Evolutionary conservation across 2,329 filamentous ascomycete genomes (phyloP).

Genomic region (Didymella glomerata): DNA sequence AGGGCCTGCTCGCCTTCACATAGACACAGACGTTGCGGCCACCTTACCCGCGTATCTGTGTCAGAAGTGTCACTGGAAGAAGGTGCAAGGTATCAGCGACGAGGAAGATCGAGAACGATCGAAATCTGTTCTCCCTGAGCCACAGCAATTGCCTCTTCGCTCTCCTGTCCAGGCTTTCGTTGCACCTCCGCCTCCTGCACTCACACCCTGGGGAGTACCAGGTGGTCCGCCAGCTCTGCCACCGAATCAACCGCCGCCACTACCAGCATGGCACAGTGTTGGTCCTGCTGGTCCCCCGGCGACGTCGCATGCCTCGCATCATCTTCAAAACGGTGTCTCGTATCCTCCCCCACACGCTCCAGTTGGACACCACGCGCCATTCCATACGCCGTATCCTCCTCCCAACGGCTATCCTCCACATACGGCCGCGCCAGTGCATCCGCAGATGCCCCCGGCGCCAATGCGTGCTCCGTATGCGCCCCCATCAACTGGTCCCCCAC

Average conservation of each 20-base stretch:
- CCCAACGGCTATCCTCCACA: slow-evolving; percentile 48
- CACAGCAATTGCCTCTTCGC: slow-evolving; percentile 47
- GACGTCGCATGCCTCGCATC: slow-evolving; percentile 37
- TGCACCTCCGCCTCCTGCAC: slow-evolving; percentile 30
- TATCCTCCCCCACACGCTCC: slow-evolving; percentile 36
- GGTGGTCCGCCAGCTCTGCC: slow-evolving; percentile 28
- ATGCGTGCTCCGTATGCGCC: slow-evolving; percentile 42
- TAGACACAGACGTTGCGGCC: slow-evolving; percentile 36
- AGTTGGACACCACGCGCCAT: slow-evolving; percentile 41
- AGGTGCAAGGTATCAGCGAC: slow-evolving; percentile 48
- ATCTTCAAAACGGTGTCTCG: slow-evolving; percentile 45
- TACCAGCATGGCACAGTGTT: slow-evolving; percentile 43
- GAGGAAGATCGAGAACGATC: slow-evolving; percentile 42
- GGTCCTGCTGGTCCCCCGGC: slow-evolving; percentile 37
- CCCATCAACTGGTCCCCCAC: slow-evolving; percentile 39
- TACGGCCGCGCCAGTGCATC: slow-evolving; percentile 40
- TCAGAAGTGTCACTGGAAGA: slow-evolving; percentile 60
- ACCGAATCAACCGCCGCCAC: slow-evolving; percentile 40
- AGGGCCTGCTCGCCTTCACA: slow-evolving; percentile 26
- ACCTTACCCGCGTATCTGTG: slow-evolving; percentile 50
- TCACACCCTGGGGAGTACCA: slow-evolving; percentile 36
- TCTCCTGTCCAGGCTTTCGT: slow-evolving; percentile 43
- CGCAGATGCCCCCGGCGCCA: slow-evolving; percentile 40
- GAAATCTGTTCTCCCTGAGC: slow-evolving; percentile 40
- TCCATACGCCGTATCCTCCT: slow-evolving; percentile 46